phyloP scores from a whole-genome alignment of 140 eudicot genomes.

The Artemisia princeps region DNA sequence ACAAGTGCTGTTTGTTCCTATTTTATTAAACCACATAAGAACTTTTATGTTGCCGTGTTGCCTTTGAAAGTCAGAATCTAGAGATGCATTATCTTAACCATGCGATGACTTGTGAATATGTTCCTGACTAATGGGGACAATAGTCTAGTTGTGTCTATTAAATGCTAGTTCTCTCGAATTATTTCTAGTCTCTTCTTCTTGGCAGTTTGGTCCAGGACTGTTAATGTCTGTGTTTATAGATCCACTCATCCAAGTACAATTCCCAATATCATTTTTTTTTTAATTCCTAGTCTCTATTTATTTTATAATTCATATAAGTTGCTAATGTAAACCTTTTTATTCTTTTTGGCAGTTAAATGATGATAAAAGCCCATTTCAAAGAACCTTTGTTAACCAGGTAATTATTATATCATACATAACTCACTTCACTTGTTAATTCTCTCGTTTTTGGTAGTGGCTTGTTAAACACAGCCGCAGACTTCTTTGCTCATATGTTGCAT shows the following conservation, averaged over 20 bases:
- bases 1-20: constrained; percentile 12
- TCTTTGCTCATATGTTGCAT: not conserved
- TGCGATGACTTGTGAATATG: not conserved
- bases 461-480: constrained; percentile 8
- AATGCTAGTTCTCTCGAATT: constrained; percentile 4
- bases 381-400: constrained; percentile 97
- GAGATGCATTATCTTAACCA: not conserved
- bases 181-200: constrained; percentile 9
- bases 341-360: constrained; percentile 71
- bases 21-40: constrained; percentile 11
- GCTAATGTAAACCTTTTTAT: constrained; percentile 12
- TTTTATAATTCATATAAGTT: not conserved
- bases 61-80: not conserved
- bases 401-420: constrained; percentile 9
- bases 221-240: not conserved
- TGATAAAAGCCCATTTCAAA: constrained; percentile 92
- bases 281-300: not conserved
- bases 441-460: constrained; percentile 20
- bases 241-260: constrained; percentile 11
- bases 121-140: constrained; percentile 8
- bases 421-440: constrained; percentile 12
- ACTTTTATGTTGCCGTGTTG: not conserved
- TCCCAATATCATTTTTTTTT: constrained; percentile 4
- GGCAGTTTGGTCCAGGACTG: constrained; percentile 1
- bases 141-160: constrained; percentile 12